A percentile compares a stretch with the other conserved stretches of the same genome.
Conservation (phyloP, 768 basidiomycete species). For the Phanerochaete sordida region DNA sequence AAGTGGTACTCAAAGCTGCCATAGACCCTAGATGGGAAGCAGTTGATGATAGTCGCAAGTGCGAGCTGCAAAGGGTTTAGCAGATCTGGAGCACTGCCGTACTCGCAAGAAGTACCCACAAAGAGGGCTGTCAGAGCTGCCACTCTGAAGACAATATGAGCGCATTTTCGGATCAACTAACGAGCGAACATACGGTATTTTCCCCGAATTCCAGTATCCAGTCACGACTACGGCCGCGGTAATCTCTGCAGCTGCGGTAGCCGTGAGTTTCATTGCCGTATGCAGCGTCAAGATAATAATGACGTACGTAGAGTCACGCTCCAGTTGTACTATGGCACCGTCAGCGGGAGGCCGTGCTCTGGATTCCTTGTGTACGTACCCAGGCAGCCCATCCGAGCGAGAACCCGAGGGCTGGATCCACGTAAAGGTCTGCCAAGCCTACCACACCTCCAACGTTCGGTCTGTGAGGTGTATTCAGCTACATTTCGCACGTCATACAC, state of each 20-base stretch:
- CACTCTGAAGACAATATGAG: neutral
- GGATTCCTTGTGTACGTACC: conserved; percentile 15
- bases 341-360: too few species aligned
- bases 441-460: conserved; percentile 28
- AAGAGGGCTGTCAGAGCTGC: conserved; percentile 5
- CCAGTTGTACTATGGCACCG: conserved; percentile 28
- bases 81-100: neutral
- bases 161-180: neutral
- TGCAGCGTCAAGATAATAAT: neutral
- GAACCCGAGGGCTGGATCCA: conserved; percentile 47
- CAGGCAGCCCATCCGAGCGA: conserved; percentile 47
- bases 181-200: conserved; percentile 1
- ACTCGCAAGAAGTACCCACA: conserved; percentile 1
- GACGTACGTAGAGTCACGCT: conserved; percentile 25
- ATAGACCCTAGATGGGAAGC: conserved; percentile 23
- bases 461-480: conserved; percentile 2
- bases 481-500: neutral
- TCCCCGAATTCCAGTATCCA: conserved; percentile 36
- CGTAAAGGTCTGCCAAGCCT: conserved; percentile 46
- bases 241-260: conserved; percentile 40
- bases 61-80: conserved; percentile 19
- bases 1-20: conserved; percentile 30
- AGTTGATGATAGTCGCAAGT: conserved; percentile 20
- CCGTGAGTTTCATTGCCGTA: neutral
- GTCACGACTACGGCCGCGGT: conserved; percentile 50